These are phyloP conservation scores for Globisporangium ultimum DNA, from an alignment of 352 stramenopile genomes.

Conservation along the genomic window DNA sequence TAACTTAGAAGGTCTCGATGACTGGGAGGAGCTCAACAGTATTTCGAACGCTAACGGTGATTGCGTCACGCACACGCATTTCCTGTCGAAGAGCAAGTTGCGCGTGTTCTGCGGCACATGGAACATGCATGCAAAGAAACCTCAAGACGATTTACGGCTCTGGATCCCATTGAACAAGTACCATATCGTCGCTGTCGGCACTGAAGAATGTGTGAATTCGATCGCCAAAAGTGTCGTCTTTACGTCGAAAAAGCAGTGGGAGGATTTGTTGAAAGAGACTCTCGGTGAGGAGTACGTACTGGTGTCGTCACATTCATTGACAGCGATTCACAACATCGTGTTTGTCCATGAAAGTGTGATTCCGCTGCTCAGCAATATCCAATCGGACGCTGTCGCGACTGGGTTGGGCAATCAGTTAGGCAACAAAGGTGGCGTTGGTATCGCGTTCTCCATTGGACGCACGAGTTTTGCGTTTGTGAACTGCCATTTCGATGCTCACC, in stretches of 20 bases:
- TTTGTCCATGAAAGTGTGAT: slow-evolving; percentile 89
- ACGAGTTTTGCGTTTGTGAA: slow-evolving; percentile 92
- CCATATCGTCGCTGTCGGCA: slow-evolving; percentile 86
- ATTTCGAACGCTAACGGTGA: slow-evolving; percentile 17
- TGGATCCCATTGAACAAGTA: slow-evolving; percentile 81
- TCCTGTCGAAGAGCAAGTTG: slow-evolving; percentile 41
- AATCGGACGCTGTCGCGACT: slow-evolving; percentile 89
- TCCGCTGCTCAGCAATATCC: slow-evolving; percentile 82
- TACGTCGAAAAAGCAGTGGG: slow-evolving; percentile 85
- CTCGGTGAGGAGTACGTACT: slow-evolving; percentile 86
- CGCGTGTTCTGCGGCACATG: slow-evolving; percentile 82
- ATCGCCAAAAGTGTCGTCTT: slow-evolving; percentile 93
- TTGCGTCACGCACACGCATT: slow-evolving; percentile 27
- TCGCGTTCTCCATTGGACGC: slow-evolving; percentile 74
- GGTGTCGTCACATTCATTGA: slow-evolving; percentile 88
- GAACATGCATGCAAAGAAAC: slow-evolving; percentile 84
- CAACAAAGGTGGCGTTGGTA: slow-evolving; percentile 95
- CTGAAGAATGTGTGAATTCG: slow-evolving; percentile 93
- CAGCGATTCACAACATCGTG: slow-evolving; percentile 92
- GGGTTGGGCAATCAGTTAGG: slow-evolving; percentile 93
- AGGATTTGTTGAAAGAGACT: slow-evolving; percentile 50
- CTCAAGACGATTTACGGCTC: slow-evolving; percentile 45
- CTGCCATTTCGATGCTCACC: slow-evolving; percentile 93
- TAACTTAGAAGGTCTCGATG: slow-evolving; percentile 40
- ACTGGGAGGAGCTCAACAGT: slow-evolving; percentile 53